Percentiles rank a stretch among this genome's conserved stretches.
Evolutionary conservation across 306 rosid genomes (phyloP).

Genomic region (Cicer yamashitae): DNA sequence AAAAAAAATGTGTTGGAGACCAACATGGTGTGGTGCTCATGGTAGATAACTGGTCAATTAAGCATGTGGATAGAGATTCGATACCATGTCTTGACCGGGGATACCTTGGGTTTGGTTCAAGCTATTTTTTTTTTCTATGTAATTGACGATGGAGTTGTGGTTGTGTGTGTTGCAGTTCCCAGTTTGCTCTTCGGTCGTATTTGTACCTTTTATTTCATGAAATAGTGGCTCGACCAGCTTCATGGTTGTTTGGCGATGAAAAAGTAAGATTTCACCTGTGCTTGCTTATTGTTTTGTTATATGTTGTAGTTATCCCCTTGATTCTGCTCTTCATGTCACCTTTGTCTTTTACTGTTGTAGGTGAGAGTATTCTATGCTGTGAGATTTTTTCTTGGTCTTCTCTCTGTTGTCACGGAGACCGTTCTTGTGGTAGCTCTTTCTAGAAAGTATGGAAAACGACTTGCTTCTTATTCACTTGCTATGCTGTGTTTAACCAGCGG

Average conservation of each 20-base stretch:
- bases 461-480: constrained; percentile 91
- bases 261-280: constrained; percentile 60
- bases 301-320: background rate
- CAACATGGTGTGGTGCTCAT: background rate
- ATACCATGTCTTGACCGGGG: background rate
- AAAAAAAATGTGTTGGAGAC: background rate
- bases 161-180: constrained; percentile 74
- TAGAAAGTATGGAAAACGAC: constrained; percentile 87
- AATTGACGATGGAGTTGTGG: constrained; percentile 35
- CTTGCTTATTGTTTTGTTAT: constrained; percentile 20
- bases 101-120: constrained; percentile 8
- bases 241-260: constrained; percentile 78
- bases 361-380: constrained; percentile 94
- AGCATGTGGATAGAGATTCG: background rate
- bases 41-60: background rate
- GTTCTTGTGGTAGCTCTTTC: constrained; percentile 91
- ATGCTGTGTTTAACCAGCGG: constrained; percentile 97
- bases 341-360: constrained; percentile 53
- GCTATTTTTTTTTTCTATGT: background rate
- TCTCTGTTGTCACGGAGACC: constrained; percentile 81
- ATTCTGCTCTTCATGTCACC: constrained; percentile 42
- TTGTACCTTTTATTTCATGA: constrained; percentile 87
- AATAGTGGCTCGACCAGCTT: constrained; percentile 86
- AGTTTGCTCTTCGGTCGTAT: constrained; percentile 96
- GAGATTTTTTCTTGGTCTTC: constrained; percentile 79